Percentiles rank a stretch among this genome's conserved stretches.
Conservation (phyloP, 805 yeast species). For the Starmera dryadoides region DNA sequence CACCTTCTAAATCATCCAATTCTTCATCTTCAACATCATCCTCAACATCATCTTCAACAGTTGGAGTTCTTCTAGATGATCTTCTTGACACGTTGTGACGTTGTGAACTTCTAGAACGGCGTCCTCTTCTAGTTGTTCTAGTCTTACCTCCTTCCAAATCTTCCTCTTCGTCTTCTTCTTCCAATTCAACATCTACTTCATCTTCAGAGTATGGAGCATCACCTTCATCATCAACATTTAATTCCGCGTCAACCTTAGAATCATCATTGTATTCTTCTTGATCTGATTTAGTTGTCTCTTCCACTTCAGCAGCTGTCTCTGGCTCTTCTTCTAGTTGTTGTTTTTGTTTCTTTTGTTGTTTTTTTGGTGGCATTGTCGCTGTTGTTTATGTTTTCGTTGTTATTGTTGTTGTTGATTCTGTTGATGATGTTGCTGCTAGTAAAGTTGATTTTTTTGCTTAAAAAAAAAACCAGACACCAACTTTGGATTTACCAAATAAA, state of each 20-base stretch:
- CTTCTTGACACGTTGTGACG: slow-evolving; percentile 18
- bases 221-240: slow-evolving; percentile 19
- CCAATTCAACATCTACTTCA: slow-evolving; percentile 24
- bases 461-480: too few relatives aligned
- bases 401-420: not conserved
- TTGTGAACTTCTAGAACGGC: slow-evolving; percentile 10
- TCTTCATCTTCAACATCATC: slow-evolving; percentile 20
- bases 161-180: slow-evolving; percentile 15
- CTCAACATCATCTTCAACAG: slow-evolving; percentile 1
- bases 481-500: too few relatives aligned
- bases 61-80: slow-evolving; percentile 9
- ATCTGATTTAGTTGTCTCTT: not conserved
- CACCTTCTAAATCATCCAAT: slow-evolving; percentile 21
- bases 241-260: slow-evolving; percentile 1
- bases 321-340: not conserved
- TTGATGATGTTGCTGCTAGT: too few relatives aligned
- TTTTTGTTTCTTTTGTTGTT: not conserved
- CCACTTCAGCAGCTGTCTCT: not conserved
- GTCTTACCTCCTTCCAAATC: slow-evolving; percentile 9
- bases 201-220: slow-evolving; percentile 11
- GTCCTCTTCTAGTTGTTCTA: slow-evolving; percentile 6
- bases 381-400: too few relatives aligned
- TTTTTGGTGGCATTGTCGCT: not conserved
- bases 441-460: too few relatives aligned
- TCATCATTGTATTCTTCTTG: slow-evolving; percentile 2